Base-by-base conservation (phyloP, 2,329 filamentous ascomycete genomes). In the Ilyonectria destructans region DNA sequence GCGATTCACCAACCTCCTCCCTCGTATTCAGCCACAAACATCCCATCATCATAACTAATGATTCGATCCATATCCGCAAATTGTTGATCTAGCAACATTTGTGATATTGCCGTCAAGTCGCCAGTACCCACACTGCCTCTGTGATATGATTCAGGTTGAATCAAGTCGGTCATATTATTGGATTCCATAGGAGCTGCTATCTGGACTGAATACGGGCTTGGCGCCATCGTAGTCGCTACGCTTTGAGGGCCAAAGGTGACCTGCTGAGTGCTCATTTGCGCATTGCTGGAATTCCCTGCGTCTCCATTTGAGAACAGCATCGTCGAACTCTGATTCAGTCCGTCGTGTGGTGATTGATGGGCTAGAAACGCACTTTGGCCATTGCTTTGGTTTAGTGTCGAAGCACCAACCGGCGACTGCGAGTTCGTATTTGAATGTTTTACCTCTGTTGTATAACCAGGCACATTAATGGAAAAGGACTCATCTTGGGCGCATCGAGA, bases 391-490 rank as follows among this genome's bases (percentile, higher is more conserved):
- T 6, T 23, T 17, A n/a, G 5, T 9, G 13, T 15, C 10, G 21
- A 6, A 15, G 46, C 15, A 17, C 51, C 19, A 5, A 13, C 15
- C 26, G 29, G 31, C 6, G 49, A 40, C 29, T 48, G 35, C 15
- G 37, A 15, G 17, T 40, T 29, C 12, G 40, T n/a, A 7, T 58
- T 49, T 6, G 63, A 65, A 17, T 71, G 68, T n/a, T 69, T 72
- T 1, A 71, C 61, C 23, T 72, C 69, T 1, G 63, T 69, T 1
- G 70, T 72, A 21, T 71, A 72, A 10, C 65, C 69, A 1, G 70
- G 58, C 19, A 69, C 58, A 1, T 46, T 56, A 13, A 71, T 71
- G 4, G 12, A 21, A 17, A 71, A 71, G 2, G 66, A 59, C 9
- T 65, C 60, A 4, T 71, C 63, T 12, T 69, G 57, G 1, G 49